A percentile compares a stretch with the other conserved stretches of the same genome.
Evolutionary conservation across 2,329 filamentous ascomycete genomes (phyloP).

Genomic region (Purpureocillium lavendulum): DNA sequence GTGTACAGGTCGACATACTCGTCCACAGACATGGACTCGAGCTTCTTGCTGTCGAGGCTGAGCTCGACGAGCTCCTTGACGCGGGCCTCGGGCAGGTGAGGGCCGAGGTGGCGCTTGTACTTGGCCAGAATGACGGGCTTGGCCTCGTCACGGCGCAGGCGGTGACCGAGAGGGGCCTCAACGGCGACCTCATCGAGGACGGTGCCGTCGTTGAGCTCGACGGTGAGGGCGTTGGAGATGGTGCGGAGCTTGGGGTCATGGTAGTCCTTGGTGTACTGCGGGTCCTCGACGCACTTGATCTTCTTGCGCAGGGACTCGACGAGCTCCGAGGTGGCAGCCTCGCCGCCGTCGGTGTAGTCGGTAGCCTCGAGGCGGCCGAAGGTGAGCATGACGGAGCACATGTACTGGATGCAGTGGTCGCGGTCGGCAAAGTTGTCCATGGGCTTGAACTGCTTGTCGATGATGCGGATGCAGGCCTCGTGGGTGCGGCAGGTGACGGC

Average conservation of each 20-base stretch:
- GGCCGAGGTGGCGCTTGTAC: constrained; percentile 84
- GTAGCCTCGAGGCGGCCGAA: constrained; percentile 89
- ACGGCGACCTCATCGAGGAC: constrained; percentile 84
- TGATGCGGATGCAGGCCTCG: constrained; percentile 97
- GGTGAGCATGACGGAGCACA: constrained; percentile 92
- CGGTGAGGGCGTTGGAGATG: constrained; percentile 94
- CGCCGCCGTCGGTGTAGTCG: constrained; percentile 87
- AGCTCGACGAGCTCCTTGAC: constrained; percentile 79
- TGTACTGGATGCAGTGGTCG: constrained; percentile 99
- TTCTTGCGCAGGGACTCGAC: constrained; percentile 87
- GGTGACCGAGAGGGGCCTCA: constrained; percentile 90
- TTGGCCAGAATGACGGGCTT: constrained; percentile 96
- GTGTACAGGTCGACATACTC: constrained; percentile 84
- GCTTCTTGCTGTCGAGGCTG: constrained; percentile 62
- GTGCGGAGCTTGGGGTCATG: constrained; percentile 88
- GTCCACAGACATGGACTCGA: constrained; percentile 79
- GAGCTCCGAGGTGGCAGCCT: constrained; percentile 82
- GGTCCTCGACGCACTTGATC: constrained; percentile 95
- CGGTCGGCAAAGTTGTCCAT: constrained; percentile 99
- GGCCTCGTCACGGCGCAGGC: constrained; percentile 84
- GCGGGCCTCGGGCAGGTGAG: constrained; percentile 68
- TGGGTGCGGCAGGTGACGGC: constrained; percentile 89
- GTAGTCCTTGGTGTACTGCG: constrained; percentile 90
- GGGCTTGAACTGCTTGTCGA: constrained; percentile 99
- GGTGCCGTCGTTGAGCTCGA: constrained; percentile 90